Base-by-base conservation (phyloP, 2,329 filamentous ascomycete genomes). In the Grosmannia serpens region DNA sequence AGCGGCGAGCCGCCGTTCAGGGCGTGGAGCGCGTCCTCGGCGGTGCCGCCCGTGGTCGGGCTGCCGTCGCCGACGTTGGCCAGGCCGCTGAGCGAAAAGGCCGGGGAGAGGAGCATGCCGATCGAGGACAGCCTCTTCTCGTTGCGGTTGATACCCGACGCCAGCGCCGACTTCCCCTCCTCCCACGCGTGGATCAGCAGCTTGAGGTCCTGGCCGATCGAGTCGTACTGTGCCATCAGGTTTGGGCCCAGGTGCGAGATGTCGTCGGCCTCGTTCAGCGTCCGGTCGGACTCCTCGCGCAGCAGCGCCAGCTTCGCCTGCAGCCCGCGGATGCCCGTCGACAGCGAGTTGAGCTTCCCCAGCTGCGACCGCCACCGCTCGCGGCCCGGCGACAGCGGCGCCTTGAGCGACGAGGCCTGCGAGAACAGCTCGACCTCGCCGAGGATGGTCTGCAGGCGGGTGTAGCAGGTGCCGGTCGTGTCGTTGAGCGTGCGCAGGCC, bases 301-400 rank as follows among this genome's bases (percentile, higher is more conserved):
- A 97, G 75, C 9, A 99, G 78, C 61, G 95, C 91, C 75, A 99
- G 84, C 71, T 97, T 99, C 41, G 94, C 94, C 71, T 97, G 92
- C 54, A 99, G 78, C 13, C 89, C 89, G 31, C 91, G 86, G 61
- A 97, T 95, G 20, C 91, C 91, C 58, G 91, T 89, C 0, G 91
- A 96, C 38, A 99, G 78, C 1, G 88, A 88, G 67, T 89, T 90
- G 49, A 99, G 82, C 68, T 95, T 92, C 61, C 90, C 86, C 59
- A 96, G 81, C 69, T 96, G 92, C 58, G 87, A 86, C 59, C 91
- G 87, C 77, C 92, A 86, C 61, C 89, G 84, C 67, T 96, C 91
- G 57, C 86, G 86, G n/a, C 82, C 82, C 2, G 91, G 88, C 2
- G 87, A 86, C 29, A 86, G 66, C 56, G 81, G 81, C 55, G 76